Evolutionary conservation across 148 eudicot species (phyloP).

Genomic region (Cornus suecica): DNA sequence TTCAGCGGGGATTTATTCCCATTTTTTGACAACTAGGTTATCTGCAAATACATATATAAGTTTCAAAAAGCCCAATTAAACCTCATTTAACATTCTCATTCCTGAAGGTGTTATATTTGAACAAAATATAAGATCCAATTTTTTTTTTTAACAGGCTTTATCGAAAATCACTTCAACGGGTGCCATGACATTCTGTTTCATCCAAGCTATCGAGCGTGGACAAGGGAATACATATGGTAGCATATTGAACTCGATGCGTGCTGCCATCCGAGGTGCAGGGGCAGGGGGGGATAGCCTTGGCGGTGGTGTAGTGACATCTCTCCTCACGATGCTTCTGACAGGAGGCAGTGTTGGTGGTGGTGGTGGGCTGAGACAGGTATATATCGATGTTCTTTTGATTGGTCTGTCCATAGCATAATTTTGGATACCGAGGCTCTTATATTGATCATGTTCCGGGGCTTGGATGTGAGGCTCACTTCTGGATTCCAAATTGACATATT

Average conservation of each 20-base stretch:
- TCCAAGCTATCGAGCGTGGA: slow-evolving; percentile 91
- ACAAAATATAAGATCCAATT: neutral
- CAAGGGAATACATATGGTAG: slow-evolving; percentile 83
- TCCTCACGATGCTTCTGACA: slow-evolving; percentile 61
- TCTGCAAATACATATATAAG: slow-evolving; percentile 17
- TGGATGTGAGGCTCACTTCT: neutral
- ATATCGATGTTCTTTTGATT: neutral
- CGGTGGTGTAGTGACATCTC: slow-evolving; percentile 72
- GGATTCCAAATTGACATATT: no score
- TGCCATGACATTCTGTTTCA: slow-evolving; percentile 94
- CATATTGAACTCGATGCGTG: slow-evolving; percentile 73
- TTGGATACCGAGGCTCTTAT: no score
- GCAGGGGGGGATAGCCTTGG: slow-evolving; percentile 26
- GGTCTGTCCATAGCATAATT: neutral
- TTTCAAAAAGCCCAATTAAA: slow-evolving; percentile 6
- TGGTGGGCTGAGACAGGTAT: slow-evolving; percentile 82
- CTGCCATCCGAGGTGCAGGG: slow-evolving; percentile 56
- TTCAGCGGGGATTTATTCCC: no score
- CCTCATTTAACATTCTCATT: neutral
- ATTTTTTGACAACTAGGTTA: neutral
- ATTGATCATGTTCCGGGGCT: neutral
- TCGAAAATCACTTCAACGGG: slow-evolving; percentile 92
- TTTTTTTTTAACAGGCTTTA: slow-evolving; percentile 61
- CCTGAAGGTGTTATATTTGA: neutral
- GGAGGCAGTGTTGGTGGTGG: slow-evolving; percentile 67